Percentiles rank a stretch among this genome's conserved stretches.
Evolutionary conservation across 768 basidiomycete genomes (phyloP).

Genomic region (Mrakia hoshinonis): DNA sequence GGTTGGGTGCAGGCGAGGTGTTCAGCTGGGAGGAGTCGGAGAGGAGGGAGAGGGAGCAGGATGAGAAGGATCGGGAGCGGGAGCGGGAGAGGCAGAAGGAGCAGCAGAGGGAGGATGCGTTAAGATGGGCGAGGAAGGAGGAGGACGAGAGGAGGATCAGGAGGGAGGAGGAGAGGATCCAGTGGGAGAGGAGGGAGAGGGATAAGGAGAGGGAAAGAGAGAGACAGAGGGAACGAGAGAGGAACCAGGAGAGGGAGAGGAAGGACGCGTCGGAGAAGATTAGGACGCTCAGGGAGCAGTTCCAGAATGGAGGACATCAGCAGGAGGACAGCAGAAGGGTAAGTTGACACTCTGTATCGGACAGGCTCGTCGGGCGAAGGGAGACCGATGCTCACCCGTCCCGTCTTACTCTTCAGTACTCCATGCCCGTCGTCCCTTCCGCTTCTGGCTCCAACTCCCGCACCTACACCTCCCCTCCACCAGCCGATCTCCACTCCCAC

Average conservation of each 20-base stretch:
- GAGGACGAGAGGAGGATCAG: neutral
- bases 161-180: neutral
- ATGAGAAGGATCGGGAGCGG: neutral
- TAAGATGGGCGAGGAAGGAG: neutral
- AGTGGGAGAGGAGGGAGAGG: neutral
- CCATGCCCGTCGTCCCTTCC: neutral
- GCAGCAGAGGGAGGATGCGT: neutral
- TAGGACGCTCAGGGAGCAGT: too few species aligned
- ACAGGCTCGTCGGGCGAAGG: neutral
- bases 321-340: constrained; percentile 3
- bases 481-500: neutral
- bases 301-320: neutral
- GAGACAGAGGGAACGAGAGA: neutral
- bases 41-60: constrained; percentile 2
- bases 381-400: neutral
- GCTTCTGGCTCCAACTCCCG: neutral
- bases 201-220: neutral
- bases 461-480: too few species aligned
- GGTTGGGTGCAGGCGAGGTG: neutral
- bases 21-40: neutral
- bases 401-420: neutral
- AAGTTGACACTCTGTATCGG: neutral
- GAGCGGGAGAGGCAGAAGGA: neutral
- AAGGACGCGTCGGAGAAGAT: too few species aligned
- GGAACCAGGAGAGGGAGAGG: too few species aligned